Percentiles rank a stretch among this genome's conserved stretches.
Conservation (phyloP, 2,329 filamentous ascomycete genomes). For the Aspergillus neotritici region DNA sequence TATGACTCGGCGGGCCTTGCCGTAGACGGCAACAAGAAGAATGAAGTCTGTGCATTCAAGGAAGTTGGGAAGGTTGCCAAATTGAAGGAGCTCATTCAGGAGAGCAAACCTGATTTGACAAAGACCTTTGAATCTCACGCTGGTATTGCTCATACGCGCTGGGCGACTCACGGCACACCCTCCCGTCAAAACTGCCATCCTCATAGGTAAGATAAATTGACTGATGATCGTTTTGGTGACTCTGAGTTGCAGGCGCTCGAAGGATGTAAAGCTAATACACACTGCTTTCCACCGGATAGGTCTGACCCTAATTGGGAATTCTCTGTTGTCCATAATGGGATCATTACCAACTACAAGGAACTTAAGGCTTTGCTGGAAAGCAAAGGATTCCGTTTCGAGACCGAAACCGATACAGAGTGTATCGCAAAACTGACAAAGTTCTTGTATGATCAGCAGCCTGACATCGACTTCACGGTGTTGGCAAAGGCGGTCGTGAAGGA, state of each 20-base stretch:
- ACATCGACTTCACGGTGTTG: slow-evolving; percentile 91
- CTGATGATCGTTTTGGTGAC: too few species aligned
- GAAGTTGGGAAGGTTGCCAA: slow-evolving; percentile 99
- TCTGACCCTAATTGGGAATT: slow-evolving; percentile 96
- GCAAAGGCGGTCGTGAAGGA: slow-evolving; percentile 98
- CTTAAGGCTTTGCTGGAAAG: slow-evolving; percentile 83
- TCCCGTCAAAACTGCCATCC: slow-evolving; percentile 97
- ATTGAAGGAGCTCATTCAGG: slow-evolving; percentile 85
- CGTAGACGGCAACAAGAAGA: slow-evolving; percentile 97
- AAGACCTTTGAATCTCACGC: slow-evolving; percentile 98
- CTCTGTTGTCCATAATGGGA: slow-evolving; percentile 96
- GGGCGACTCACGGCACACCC: slow-evolving; percentile 94
- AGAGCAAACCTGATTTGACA: slow-evolving; percentile 73
- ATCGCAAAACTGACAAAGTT: slow-evolving; percentile 99
- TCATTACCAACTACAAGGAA: slow-evolving; percentile 99
- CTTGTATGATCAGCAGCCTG: slow-evolving; percentile 89
- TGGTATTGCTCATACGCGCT: slow-evolving; percentile 97
- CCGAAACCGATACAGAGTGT: slow-evolving; percentile 97
- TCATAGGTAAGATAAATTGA: slow-evolving; percentile 64
- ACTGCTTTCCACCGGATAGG: slow-evolving; percentile 43
- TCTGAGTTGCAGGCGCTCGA: too few species aligned
- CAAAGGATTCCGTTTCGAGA: slow-evolving; percentile 99
- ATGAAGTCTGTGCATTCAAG: slow-evolving; percentile 95
- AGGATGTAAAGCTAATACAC: not conserved
- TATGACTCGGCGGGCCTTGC: slow-evolving; percentile 97